A percentile compares a stretch with the other conserved stretches of the same genome.
Conservation (phyloP, 371 early-diverging fungal species). For the Lichtheimia hyalospora region DNA sequence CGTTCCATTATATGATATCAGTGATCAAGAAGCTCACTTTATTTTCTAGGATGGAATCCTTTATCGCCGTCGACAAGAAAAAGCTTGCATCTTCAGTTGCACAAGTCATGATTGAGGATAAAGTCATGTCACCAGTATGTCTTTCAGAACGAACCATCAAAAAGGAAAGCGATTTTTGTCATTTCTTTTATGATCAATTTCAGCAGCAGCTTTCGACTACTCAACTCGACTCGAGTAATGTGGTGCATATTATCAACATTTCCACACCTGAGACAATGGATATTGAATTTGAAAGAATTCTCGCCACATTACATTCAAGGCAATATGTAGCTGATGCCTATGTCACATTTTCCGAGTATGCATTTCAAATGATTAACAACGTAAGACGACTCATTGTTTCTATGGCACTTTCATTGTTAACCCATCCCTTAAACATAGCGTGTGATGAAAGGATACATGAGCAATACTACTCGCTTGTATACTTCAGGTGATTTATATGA, state of each 20-base stretch:
- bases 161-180: slow-evolving; percentile 17
- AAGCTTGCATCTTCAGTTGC: slow-evolving; percentile 19
- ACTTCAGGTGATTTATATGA: slow-evolving; percentile 30
- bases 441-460: slow-evolving; percentile 25
- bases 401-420: no score
- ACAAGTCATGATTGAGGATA: slow-evolving; percentile 13
- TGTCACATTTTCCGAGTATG: slow-evolving; percentile 31
- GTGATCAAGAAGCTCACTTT: slow-evolving; percentile 2
- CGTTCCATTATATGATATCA: background rate
- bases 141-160: slow-evolving; percentile 16
- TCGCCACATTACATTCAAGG: slow-evolving; percentile 7
- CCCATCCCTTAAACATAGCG: no score
- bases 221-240: slow-evolving; percentile 1
- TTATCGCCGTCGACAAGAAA: slow-evolving; percentile 16
- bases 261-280: slow-evolving; percentile 21
- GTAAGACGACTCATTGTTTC: slow-evolving; percentile 13
- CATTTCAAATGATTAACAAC: slow-evolving; percentile 24
- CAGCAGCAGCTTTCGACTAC: background rate
- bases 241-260: slow-evolving; percentile 22
- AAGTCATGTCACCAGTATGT: slow-evolving; percentile 17
- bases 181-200: slow-evolving; percentile 20
- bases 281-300: slow-evolving; percentile 12
- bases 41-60: slow-evolving; percentile 10
- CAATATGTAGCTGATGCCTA: slow-evolving; percentile 25
- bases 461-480: slow-evolving; percentile 16